Evolutionary conservation across 1,284 basidiomycete species (phyloP), one percentile per base, ranked within the genome.

Genomic region (Microbotryomycetes sp.): DNA sequence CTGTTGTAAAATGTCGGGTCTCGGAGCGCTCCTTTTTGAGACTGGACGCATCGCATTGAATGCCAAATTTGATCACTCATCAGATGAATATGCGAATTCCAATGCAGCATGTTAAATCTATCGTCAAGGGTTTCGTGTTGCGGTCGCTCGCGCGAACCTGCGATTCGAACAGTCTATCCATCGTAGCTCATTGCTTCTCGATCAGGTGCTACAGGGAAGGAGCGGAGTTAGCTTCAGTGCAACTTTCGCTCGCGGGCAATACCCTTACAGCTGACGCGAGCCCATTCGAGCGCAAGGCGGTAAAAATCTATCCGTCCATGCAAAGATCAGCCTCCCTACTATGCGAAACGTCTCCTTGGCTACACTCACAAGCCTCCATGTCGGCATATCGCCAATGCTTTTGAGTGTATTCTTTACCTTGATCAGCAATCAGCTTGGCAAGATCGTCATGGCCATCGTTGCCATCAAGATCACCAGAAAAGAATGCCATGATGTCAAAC

Each of bases 401-500:
- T 32, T 73, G 49, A n/a, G 74, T 71, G 65, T 77, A 78, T 14
- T 74, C 61, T 31, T 69, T 65, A 0, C 75, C 78, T 28, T 76
- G 70, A 31, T 68, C 60, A 6, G 77, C 78, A 45, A 79, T 79
- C 64, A 73, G 66, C 64, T 75, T 72, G 4, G 77, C 78, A 14
- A 77, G 62, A 32, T 75, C 74, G 59, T 77, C 75, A 52, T 75
- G 72, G 3, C 54, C 60, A 30, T 72, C 68, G 12, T 68, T 62
- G 4, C 78, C 77, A 55, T 79, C 75, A 3, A 77, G 72, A 31
- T 77, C 73, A 50, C 78, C 79, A 12, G 72, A 69, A 70, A 80
- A 79, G 72, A 78, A 79, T 0, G 76, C 72, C 73, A 79, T 74
- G 60, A 78, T 74, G 64, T 79, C 77, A 66, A 67, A 73, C 5